Evolutionary conservation across 768 basidiomycete genomes (phyloP).

Genomic region (Rhodosporidiobolus odoratus): DNA sequence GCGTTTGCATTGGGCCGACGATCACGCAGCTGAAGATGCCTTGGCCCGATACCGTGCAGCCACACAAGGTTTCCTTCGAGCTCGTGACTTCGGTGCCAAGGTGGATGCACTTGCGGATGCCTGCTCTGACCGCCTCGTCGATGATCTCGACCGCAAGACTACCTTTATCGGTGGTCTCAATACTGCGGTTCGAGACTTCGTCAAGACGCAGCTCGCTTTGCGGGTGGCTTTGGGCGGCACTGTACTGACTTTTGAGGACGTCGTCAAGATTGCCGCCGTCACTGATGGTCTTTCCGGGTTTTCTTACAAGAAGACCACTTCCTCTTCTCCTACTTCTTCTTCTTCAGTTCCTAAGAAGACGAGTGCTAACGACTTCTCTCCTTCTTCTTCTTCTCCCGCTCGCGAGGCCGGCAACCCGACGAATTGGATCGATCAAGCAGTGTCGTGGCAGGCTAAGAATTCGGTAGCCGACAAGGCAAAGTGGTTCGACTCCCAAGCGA

Average conservation of each 20-base stretch:
- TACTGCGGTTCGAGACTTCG: not conserved
- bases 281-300: not conserved
- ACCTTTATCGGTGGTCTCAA: slow-evolving; percentile 4
- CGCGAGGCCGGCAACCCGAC: no score
- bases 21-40: not conserved
- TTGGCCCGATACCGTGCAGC: not conserved
- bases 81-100: slow-evolving; percentile 1
- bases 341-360: not conserved
- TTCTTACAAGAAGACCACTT: not conserved
- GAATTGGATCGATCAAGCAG: not conserved
- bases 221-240: not conserved
- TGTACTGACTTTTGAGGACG: not conserved
- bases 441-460: not conserved
- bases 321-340: not conserved
- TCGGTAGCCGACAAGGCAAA: not conserved
- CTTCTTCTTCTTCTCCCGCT: not conserved
- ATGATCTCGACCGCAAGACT: slow-evolving; percentile 1
- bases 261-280: not conserved
- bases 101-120: slow-evolving; percentile 2
- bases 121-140: not conserved
- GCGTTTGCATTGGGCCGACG: slow-evolving; percentile 1
- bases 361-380: not conserved
- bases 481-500: not conserved
- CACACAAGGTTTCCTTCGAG: not conserved
- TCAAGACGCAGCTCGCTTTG: slow-evolving; percentile 1